Evolutionary conservation across 2,329 filamentous ascomycete species (phyloP), one percentile per base, ranked within the genome.

Genomic region (Ophiocordyceps australis): DNA sequence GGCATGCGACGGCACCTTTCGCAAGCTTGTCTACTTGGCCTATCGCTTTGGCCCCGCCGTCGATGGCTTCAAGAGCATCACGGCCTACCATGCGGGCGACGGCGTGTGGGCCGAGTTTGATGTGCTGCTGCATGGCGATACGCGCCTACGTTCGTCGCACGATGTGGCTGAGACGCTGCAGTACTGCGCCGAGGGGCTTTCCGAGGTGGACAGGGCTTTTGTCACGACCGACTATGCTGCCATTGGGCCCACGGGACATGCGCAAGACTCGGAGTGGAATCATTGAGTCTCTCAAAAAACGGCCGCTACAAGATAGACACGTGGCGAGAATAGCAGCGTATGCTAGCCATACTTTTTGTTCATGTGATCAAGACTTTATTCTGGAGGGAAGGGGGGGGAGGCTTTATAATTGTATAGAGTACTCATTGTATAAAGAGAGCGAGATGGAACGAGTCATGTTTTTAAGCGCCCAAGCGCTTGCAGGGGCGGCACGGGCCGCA

Each of bases 101-200:
- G 45, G 45, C 1, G 38, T 48, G 3, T 47, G 45, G 45, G 45
- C 38, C 7, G 45, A 48, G 29, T 46, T 47, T 22, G 45, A 48
- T 7, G 27, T 48, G 4, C 11, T 48, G 10, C 29, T 48, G 3
- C 38, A 45, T 17, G 43, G 45, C 25, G 38, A 46, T 23, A 47
- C 45, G 17, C 39, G 37, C 21, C 26, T 48, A 16, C 40, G 40
- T 22, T 29, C 37, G 18, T 43, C 42, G 5, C 45, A 48, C 16
- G 45, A 47, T 11, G 42, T 48, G 24, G 43, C 45, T 2, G 45
- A 48, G 35, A 47, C 42, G 7, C 9, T 48, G 30, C 45, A 48
- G 28, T 48, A 48, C 14, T 48, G 45, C 11, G 43, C 45, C 2
- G 45, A 48, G 28, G 45, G 41, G 5, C 5, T 47, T 17, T 33